A percentile compares a stretch with the other conserved stretches of the same genome.
These are phyloP conservation scores for Microcos paniculata DNA, from an alignment of 345 rosid species.

Conservation along the genomic window DNA sequence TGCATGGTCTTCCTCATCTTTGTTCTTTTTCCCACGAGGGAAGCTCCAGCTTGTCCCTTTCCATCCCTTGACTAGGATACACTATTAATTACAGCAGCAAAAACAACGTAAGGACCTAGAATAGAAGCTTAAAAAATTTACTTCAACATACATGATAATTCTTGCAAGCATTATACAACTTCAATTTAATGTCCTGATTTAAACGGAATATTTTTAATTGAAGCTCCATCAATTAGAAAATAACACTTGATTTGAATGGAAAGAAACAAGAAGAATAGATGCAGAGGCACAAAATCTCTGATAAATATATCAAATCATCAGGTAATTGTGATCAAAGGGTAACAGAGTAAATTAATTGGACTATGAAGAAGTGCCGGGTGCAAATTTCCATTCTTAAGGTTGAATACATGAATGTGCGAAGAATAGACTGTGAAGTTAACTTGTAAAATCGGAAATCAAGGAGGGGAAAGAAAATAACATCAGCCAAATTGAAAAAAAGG, in stretches of 20 bases:
- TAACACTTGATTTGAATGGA: not conserved
- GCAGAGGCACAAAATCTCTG: not conserved
- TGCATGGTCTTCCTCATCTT: constrained; percentile 97
- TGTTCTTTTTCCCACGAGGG: constrained; percentile 98
- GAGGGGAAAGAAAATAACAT: not conserved
- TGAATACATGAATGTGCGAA: not conserved
- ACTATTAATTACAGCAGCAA: constrained; percentile 41
- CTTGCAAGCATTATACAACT: not conserved
- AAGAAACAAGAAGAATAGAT: not conserved
- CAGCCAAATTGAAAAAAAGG: not conserved
- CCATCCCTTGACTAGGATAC: constrained; percentile 98
- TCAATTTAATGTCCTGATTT: not conserved
- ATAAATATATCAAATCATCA: not conserved
- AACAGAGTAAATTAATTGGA: not conserved
- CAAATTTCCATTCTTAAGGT: not conserved
- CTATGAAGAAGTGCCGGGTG: not conserved
- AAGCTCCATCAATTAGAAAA: not conserved
- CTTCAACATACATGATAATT: not conserved
- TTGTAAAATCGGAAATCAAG: not conserved
- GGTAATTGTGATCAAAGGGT: not conserved
- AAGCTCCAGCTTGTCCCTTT: constrained; percentile 99
- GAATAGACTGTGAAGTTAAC: not conserved
- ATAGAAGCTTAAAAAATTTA: not conserved
- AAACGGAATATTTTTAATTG: not conserved
- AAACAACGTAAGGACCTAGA: not conserved